phyloP scores from a whole-genome alignment of 2,329 filamentous ascomycete genomes.

The Ophiosphaerella korrae region DNA sequence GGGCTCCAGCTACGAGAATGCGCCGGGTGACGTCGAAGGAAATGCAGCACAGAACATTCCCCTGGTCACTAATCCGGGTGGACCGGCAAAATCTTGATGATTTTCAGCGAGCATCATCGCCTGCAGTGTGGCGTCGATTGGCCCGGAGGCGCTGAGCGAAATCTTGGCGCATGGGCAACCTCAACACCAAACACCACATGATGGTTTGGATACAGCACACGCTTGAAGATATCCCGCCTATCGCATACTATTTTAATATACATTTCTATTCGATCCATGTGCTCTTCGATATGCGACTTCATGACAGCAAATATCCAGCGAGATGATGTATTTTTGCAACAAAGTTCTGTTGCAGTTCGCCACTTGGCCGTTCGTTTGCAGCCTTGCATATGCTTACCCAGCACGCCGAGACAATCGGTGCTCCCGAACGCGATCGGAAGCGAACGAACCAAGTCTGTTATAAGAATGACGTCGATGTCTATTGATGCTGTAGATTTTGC shows the following conservation, averaged over 20 bases:
- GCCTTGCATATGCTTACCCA: slow-evolving; percentile 17
- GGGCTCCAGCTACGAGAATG: slow-evolving; percentile 19
- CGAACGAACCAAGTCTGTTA: slow-evolving; percentile 5
- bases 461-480: slow-evolving; percentile 33
- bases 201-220: not conserved
- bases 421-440: slow-evolving; percentile 21
- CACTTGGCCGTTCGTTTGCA: slow-evolving; percentile 14
- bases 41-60: slow-evolving; percentile 23
- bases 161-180: slow-evolving; percentile 3
- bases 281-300: not conserved
- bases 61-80: slow-evolving; percentile 19
- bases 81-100: slow-evolving; percentile 29
- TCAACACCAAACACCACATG: slow-evolving; percentile 1
- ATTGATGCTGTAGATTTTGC: slow-evolving; percentile 9
- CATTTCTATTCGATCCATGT: not conserved
- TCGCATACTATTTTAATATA: slow-evolving; percentile 2
- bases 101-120: slow-evolving; percentile 19
- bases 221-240: slow-evolving; percentile 3
- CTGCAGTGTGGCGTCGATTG: slow-evolving; percentile 10
- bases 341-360: slow-evolving; percentile 5
- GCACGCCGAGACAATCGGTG: slow-evolving; percentile 32
- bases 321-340: too few species aligned
- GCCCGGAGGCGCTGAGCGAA: not conserved
- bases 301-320: too few species aligned
- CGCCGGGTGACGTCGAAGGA: slow-evolving; percentile 28